phyloP scores from a whole-genome alignment of 2,329 filamentous ascomycete genomes.

The Ophiostoma ips region DNA sequence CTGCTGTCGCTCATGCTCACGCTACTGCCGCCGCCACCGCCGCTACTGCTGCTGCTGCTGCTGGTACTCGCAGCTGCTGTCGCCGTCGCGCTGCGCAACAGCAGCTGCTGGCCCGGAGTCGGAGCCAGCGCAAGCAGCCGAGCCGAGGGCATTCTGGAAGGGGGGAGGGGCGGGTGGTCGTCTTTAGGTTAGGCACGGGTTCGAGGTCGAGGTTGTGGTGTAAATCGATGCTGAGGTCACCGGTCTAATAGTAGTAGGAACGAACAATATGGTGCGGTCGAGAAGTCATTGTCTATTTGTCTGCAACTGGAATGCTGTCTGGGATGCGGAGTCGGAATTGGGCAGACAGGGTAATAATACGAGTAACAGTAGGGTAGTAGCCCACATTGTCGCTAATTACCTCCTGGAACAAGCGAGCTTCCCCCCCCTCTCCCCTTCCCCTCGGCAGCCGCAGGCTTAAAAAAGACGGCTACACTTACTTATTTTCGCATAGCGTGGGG shows the following conservation, averaged over 20 bases:
- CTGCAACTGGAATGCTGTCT: too few relatives aligned
- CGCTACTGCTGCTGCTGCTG: background rate
- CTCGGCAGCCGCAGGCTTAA: background rate
- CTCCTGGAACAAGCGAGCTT: background rate
- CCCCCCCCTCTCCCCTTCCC: too few relatives aligned
- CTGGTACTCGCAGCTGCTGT: background rate
- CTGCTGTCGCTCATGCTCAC: background rate
- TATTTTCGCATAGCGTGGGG: constrained; percentile 1
- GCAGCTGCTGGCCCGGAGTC: constrained; percentile 6
- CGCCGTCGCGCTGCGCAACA: constrained; percentile 8
- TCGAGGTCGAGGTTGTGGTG: background rate
- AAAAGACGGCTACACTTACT: constrained; percentile 1
- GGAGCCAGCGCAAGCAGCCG: constrained; percentile 8
- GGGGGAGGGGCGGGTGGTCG: too few relatives aligned
- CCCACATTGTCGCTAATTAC: too few relatives aligned
- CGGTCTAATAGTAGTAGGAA: too few relatives aligned
- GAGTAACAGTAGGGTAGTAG: too few relatives aligned
- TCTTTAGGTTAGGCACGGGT: too few relatives aligned
- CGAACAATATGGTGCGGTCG: too few relatives aligned
- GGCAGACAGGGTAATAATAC: too few relatives aligned
- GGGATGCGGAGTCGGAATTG: too few relatives aligned
- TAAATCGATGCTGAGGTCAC: too few relatives aligned
- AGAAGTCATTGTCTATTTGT: background rate
- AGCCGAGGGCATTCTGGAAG: constrained; percentile 6
- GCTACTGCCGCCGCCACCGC: background rate